Conservation (phyloP, 1,139 yeast species). For the Zhuliangozyma parablackwelliae region DNA sequence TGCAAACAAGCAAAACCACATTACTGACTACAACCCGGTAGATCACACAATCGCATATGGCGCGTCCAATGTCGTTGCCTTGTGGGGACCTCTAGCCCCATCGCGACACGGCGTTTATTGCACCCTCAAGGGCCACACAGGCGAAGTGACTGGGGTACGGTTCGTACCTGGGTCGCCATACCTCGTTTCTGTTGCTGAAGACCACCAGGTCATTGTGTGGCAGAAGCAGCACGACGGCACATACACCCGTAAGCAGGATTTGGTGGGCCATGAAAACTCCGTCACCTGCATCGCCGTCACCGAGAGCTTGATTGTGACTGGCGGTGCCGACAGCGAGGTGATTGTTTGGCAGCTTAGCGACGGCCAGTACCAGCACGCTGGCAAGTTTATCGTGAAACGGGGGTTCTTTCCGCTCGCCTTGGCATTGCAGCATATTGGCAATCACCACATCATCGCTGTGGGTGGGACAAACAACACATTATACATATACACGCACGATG, state of each 20-base stretch:
- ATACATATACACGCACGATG: slow-evolving; percentile 49
- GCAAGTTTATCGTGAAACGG: slow-evolving; percentile 34
- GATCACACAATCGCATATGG: slow-evolving; percentile 63
- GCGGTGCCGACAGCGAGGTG: slow-evolving; percentile 62
- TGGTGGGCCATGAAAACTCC: slow-evolving; percentile 42
- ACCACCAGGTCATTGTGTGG: slow-evolving; percentile 63
- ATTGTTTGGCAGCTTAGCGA: slow-evolving; percentile 41
- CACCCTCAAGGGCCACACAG: slow-evolving; percentile 52
- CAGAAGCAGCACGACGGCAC: slow-evolving; percentile 10
- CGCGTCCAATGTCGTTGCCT: slow-evolving; percentile 66
- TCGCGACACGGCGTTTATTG: slow-evolving; percentile 42
- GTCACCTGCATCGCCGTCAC: slow-evolving; percentile 45
- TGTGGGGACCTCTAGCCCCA: slow-evolving; percentile 59
- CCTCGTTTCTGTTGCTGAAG: slow-evolving; percentile 65
- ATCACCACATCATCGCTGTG: slow-evolving; percentile 57
- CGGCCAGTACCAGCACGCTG: slow-evolving; percentile 19
- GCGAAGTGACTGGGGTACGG: slow-evolving; percentile 54
- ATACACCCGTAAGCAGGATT: slow-evolving; percentile 27
- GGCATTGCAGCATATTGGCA: slow-evolving; percentile 44
- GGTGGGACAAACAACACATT: slow-evolving; percentile 72
- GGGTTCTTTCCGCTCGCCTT: slow-evolving; percentile 66
- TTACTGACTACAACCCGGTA: slow-evolving; percentile 49
- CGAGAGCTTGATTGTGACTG: slow-evolving; percentile 46
- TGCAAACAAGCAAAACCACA: slow-evolving; percentile 70
- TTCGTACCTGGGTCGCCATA: slow-evolving; percentile 46